Conservation (phyloP, 2,329 filamentous ascomycete species). For the Monilinia polystroma region DNA sequence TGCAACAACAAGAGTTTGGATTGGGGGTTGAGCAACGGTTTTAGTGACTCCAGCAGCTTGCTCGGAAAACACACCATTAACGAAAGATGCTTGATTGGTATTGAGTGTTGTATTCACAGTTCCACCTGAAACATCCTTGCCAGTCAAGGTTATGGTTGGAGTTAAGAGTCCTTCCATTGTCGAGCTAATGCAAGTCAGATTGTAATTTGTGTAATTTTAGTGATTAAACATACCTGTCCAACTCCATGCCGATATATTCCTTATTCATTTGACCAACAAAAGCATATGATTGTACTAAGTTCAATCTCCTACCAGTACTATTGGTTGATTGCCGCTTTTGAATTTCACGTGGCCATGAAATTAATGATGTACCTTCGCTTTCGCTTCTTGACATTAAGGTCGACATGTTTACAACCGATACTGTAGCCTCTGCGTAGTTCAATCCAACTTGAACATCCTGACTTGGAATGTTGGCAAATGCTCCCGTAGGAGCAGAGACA, state of each 20-base stretch:
- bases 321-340: constrained; percentile 29
- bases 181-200: constrained; percentile 42
- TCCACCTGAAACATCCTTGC: constrained; percentile 51
- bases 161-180: constrained; percentile 61
- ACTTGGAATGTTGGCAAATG: constrained; percentile 52
- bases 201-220: constrained; percentile 36
- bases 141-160: constrained; percentile 66
- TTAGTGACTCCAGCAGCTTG: constrained; percentile 33
- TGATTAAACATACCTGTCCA: constrained; percentile 56
- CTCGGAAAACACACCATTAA: constrained; percentile 66
- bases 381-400: constrained; percentile 30
- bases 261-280: constrained; percentile 68
- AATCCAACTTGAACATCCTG: constrained; percentile 56
- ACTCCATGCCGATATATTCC: constrained; percentile 51
- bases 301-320: constrained; percentile 30
- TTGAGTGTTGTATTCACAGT: constrained; percentile 63
- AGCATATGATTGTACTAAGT: constrained; percentile 61
- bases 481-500: constrained; percentile 56
- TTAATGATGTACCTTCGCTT: constrained; percentile 30
- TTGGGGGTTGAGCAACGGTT: constrained; percentile 36
- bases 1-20: constrained; percentile 41
- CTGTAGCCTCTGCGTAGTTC: constrained; percentile 54
- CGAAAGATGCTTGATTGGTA: constrained; percentile 68
- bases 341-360: constrained; percentile 33
- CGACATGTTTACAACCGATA: constrained; percentile 45